Evolutionary conservation across 768 basidiomycete species (phyloP).

Genomic region (Tephrocybe sp.): DNA sequence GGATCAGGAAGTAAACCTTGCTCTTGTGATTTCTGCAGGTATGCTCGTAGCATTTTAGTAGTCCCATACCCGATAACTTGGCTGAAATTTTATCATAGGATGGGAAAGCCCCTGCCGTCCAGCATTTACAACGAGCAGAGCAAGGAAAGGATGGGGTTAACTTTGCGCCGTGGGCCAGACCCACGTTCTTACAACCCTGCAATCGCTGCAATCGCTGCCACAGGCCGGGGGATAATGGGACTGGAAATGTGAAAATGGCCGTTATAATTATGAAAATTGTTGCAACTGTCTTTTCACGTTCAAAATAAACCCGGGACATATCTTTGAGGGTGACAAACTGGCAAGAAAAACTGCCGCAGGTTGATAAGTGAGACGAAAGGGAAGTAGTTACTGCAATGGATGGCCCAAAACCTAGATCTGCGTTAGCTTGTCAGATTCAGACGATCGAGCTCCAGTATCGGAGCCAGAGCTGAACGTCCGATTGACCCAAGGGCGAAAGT

Average conservation of each 20-base stretch:
- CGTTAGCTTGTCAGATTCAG: too few species aligned
- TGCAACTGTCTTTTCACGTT: not conserved
- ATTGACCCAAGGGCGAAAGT: conserved; percentile 6
- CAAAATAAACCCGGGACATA: too few species aligned
- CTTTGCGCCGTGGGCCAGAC: conserved; percentile 31
- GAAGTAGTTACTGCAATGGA: too few species aligned
- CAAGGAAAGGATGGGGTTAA: conserved; percentile 28
- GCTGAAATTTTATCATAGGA: conserved; percentile 17
- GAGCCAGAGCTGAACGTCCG: conserved; percentile 12
- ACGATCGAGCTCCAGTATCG: too few species aligned
- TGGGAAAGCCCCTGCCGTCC: conserved; percentile 31
- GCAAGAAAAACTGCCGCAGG: too few species aligned
- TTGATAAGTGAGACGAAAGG: too few species aligned
- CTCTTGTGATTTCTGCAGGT: conserved; percentile 39
- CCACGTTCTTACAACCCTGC: conserved; percentile 24
- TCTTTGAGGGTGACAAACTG: too few species aligned
- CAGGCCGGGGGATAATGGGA: conserved; percentile 21
- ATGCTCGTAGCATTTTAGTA: conserved; percentile 5
- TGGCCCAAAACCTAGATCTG: too few species aligned
- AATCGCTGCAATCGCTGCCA: conserved; percentile 19
- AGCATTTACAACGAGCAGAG: conserved; percentile 27
- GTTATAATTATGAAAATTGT: not conserved
- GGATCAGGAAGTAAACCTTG: conserved; percentile 33
- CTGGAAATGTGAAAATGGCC: conserved; percentile 23
- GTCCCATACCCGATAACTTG: too few species aligned